These are phyloP conservation scores for Aspergillus sclerotialis DNA, from an alignment of 2,329 filamentous ascomycete genomes.

Conservation along the genomic window DNA sequence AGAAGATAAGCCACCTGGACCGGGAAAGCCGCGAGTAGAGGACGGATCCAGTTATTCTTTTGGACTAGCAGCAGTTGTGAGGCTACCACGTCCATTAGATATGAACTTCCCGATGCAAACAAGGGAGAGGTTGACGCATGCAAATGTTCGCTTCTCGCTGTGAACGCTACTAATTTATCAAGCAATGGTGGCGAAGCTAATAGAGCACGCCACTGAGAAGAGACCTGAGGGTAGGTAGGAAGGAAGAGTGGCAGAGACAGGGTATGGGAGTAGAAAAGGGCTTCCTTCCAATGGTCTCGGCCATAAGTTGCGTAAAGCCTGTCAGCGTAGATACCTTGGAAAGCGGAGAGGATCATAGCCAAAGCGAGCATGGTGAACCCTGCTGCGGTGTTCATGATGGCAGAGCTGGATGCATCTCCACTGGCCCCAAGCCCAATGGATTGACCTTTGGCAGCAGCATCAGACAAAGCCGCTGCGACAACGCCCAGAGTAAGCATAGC, in stretches of 20 bases:
- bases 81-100: slow-evolving; percentile 5
- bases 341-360: slow-evolving; percentile 82
- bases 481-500: slow-evolving; percentile 78
- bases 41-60: slow-evolving; percentile 13
- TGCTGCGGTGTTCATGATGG: slow-evolving; percentile 37
- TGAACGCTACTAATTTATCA: slow-evolving; percentile 10
- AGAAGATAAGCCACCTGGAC: slow-evolving; percentile 33
- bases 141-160: slow-evolving; percentile 2
- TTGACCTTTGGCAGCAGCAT: slow-evolving; percentile 69
- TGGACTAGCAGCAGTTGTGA: slow-evolving; percentile 8
- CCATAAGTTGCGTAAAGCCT: slow-evolving; percentile 80
- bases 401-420: slow-evolving; percentile 2
- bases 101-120: slow-evolving; percentile 37
- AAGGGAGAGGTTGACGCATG: neutral
- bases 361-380: slow-evolving; percentile 78
- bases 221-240: slow-evolving; percentile 28
- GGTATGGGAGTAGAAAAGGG: slow-evolving; percentile 81
- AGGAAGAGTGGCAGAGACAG: slow-evolving; percentile 41
- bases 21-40: slow-evolving; percentile 22
- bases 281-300: slow-evolving; percentile 80
- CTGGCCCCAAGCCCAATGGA: slow-evolving; percentile 23
- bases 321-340: slow-evolving; percentile 94
- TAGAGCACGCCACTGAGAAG: slow-evolving; percentile 29
- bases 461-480: slow-evolving; percentile 79
- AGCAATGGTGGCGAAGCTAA: slow-evolving; percentile 27